phyloP scores from a whole-genome alignment of 345 rosid species.

The Camelina laxa region DNA sequence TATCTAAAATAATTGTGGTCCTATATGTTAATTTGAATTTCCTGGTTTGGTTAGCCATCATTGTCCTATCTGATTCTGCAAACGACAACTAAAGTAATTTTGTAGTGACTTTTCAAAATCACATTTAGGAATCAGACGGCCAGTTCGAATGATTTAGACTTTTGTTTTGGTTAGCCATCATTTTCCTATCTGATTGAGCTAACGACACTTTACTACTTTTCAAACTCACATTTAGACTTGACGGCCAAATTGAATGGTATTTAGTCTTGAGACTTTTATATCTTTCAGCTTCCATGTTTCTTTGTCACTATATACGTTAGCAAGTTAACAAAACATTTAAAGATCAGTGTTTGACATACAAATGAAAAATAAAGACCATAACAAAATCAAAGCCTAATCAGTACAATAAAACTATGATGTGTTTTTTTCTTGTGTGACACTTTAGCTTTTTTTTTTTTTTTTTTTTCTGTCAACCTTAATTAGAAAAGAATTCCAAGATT shows the following conservation, averaged over 20 bases:
- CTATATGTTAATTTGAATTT: too few relatives aligned
- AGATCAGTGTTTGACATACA: neutral
- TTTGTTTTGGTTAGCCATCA: too few relatives aligned
- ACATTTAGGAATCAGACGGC: neutral
- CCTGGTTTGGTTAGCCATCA: neutral
- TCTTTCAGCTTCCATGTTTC: neutral
- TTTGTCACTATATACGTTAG: neutral
- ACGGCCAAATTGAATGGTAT: too few relatives aligned
- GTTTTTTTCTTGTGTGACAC: too few relatives aligned
- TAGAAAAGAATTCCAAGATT: too few relatives aligned
- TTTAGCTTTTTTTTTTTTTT: too few relatives aligned
- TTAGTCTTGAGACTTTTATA: neutral
- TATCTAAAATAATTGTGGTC: neutral
- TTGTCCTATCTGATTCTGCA: neutral
- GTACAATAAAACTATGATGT: too few relatives aligned
- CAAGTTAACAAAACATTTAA: neutral
- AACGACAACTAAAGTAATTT: neutral
- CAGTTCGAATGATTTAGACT: neutral
- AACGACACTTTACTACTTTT: too few relatives aligned
- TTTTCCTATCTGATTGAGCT: too few relatives aligned
- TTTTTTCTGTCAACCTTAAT: too few relatives aligned
- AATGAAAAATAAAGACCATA: neutral
- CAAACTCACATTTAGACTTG: too few relatives aligned
- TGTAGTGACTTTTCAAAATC: neutral
- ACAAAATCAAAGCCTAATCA: neutral